Evolutionary conservation across 768 basidiomycete species (phyloP).

Genomic region (Gloeophyllum trabeum): DNA sequence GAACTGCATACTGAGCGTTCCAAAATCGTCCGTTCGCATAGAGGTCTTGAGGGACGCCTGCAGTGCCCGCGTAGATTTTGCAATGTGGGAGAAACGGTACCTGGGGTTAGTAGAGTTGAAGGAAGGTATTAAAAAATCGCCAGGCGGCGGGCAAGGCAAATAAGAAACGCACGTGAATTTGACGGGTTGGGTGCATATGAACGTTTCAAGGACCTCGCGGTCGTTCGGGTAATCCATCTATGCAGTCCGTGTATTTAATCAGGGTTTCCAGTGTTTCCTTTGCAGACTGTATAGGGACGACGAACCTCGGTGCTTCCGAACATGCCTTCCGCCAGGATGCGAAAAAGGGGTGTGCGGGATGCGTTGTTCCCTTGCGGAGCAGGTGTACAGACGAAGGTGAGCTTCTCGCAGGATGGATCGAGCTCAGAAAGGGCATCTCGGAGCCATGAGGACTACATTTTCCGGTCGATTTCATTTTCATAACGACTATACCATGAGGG

Average conservation of each 20-base stretch:
- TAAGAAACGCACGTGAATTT: constrained; percentile 78
- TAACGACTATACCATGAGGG: too few relatives aligned
- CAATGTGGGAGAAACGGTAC: constrained; percentile 75
- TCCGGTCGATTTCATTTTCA: too few relatives aligned
- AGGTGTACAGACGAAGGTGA: constrained; percentile 77
- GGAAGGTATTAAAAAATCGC: too few relatives aligned
- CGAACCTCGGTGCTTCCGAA: constrained; percentile 85
- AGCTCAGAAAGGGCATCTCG: constrained; percentile 87
- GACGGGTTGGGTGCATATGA: constrained; percentile 64
- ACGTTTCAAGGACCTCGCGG: constrained; percentile 80
- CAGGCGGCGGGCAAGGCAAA: too few relatives aligned
- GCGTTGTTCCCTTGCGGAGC: constrained; percentile 19
- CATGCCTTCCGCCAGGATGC: constrained; percentile 70
- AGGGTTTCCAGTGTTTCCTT: too few relatives aligned
- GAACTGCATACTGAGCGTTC: constrained; percentile 82
- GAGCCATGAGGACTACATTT: constrained; percentile 82
- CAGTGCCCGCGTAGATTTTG: constrained; percentile 60
- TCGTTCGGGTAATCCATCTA: constrained; percentile 97
- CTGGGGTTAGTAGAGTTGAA: constrained; percentile 25
- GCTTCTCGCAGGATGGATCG: constrained; percentile 76
- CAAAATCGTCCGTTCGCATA: constrained; percentile 72
- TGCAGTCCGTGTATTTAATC: too few relatives aligned
- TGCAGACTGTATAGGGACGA: too few relatives aligned
- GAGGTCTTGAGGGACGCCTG: constrained; percentile 83
- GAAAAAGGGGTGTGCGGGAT: constrained; percentile 50